Evolutionary conservation across 805 yeast species (phyloP).

Genomic region (Cyberlindnera xishuangbannaensis): DNA sequence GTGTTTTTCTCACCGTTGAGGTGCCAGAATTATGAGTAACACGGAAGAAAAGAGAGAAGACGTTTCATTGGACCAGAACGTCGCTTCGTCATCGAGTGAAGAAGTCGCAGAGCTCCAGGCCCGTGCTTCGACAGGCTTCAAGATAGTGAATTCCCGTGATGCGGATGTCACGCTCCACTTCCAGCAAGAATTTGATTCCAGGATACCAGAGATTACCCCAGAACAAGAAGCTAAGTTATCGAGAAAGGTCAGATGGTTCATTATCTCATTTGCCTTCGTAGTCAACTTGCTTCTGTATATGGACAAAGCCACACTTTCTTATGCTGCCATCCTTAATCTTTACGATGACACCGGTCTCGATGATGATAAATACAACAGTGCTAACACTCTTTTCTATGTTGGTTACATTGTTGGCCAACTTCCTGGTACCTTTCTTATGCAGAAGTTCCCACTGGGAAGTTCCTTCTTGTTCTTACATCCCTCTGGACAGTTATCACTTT

Average conservation of each 20-base stretch:
- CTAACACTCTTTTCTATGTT: conserved; percentile 47
- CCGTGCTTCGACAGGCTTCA: conserved; percentile 28
- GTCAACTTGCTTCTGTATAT: conserved; percentile 40
- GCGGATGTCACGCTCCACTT: conserved; percentile 37
- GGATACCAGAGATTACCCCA: conserved; percentile 35
- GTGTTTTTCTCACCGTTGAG: too few relatives aligned
- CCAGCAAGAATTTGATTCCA: conserved; percentile 29
- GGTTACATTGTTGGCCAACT: conserved; percentile 45
- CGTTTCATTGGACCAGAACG: too few relatives aligned
- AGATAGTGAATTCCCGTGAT: conserved; percentile 29
- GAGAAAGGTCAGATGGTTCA: conserved; percentile 33
- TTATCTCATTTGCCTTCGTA: conserved; percentile 32
- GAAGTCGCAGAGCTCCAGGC: conserved; percentile 5
- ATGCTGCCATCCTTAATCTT: conserved; percentile 42
- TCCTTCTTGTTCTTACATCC: conserved; percentile 31
- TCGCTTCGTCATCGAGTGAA: conserved; percentile 1
- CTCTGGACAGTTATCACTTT: conserved; percentile 44
- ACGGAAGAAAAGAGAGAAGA: neutral
- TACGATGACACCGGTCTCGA: conserved; percentile 40
- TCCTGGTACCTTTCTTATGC: conserved; percentile 38
- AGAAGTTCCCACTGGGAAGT: conserved; percentile 37
- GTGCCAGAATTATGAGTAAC: too few relatives aligned
- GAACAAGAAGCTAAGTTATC: conserved; percentile 35
- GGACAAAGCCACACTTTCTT: conserved; percentile 48
- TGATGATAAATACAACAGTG: conserved; percentile 39